Percentiles rank a stretch among this genome's conserved stretches.
phyloP scores from a whole-genome alignment of 331 rosid species.

The Malus hybrid region DNA sequence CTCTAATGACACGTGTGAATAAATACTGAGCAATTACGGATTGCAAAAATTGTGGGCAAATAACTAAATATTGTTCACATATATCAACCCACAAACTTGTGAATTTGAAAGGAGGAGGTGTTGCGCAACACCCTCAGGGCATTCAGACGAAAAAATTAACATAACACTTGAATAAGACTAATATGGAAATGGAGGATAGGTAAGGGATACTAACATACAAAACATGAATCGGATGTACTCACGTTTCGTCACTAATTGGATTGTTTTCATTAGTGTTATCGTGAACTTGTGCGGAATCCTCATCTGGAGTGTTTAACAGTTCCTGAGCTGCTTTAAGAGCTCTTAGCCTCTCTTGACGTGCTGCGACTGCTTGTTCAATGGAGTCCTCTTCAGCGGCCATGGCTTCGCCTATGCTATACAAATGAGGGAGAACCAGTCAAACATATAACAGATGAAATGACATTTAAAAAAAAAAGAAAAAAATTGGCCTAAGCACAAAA shows the following conservation, averaged over 20 bases:
- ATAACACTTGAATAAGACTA: background rate
- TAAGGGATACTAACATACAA: background rate
- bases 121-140: too few relatives aligned
- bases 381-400: conserved; percentile 66
- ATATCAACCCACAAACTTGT: background rate
- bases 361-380: conserved; percentile 51
- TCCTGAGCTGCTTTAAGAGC: conserved; percentile 82
- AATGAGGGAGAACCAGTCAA: too few relatives aligned
- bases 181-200: background rate
- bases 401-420: conserved; percentile 1
- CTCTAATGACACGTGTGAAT: background rate
- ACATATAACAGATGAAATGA: background rate
- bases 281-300: conserved; percentile 22
- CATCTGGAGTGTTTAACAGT: conserved; percentile 52
- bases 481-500: background rate
- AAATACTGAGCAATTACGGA: too few relatives aligned
- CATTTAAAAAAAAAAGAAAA: background rate
- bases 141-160: background rate
- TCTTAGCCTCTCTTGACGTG: conserved; percentile 68
- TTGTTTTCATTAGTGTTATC: conserved; percentile 17
- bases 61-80: too few relatives aligned
- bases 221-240: background rate
- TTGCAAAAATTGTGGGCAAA: too few relatives aligned
- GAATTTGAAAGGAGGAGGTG: background rate
- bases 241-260: conserved; percentile 29